These are phyloP conservation scores for Diphasiastrum complanatum DNA, from an alignment of 83 land plant species.

Conservation along the genomic window DNA sequence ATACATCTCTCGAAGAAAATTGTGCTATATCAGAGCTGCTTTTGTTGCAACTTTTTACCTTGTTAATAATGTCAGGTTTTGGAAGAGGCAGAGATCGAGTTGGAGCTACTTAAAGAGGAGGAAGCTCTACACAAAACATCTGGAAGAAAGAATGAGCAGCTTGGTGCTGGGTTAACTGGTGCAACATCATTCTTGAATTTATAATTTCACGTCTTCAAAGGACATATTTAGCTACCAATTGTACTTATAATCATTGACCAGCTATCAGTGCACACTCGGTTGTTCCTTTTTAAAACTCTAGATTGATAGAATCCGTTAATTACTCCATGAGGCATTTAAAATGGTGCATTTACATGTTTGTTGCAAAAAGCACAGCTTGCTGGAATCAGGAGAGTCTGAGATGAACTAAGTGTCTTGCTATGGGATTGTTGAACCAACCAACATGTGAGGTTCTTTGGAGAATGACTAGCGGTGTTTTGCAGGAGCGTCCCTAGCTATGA, in stretches of 20 bases:
- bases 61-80: slow-evolving; percentile 42
- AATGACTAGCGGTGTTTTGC: not conserved
- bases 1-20: not conserved
- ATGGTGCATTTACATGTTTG: too few species aligned
- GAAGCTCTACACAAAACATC: slow-evolving; percentile 24
- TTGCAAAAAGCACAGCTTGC: too few species aligned
- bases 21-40: not conserved
- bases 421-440: not conserved
- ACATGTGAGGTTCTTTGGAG: not conserved
- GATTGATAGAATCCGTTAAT: too few species aligned
- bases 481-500: slow-evolving; percentile 2
- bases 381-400: too few species aligned
- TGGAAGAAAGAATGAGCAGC: not conserved
- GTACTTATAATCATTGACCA: too few species aligned
- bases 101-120: slow-evolving; percentile 58
- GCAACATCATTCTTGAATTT: not conserved
- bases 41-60: not conserved
- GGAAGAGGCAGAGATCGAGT: slow-evolving; percentile 84
- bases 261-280: too few species aligned
- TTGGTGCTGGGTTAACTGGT: not conserved
- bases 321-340: too few species aligned
- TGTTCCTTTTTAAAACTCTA: too few species aligned
- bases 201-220: too few species aligned
- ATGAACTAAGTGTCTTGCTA: too few species aligned
- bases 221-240: too few species aligned